These are phyloP conservation scores for Tolypocladium cylindrosporum DNA, from an alignment of 2,329 filamentous ascomycete genomes.

Conservation along the genomic window DNA sequence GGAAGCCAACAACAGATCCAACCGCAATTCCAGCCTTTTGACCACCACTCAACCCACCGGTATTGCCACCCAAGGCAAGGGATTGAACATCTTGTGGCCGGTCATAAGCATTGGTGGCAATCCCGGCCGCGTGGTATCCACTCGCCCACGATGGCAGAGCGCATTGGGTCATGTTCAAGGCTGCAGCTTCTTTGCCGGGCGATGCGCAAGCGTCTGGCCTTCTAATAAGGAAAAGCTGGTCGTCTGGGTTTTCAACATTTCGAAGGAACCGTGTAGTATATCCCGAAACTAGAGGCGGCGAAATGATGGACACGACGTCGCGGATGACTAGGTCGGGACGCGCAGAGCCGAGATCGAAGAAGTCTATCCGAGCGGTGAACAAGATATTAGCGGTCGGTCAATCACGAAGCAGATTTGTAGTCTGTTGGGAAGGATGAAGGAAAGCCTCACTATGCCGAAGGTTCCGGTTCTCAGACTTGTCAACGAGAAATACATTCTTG, in stretches of 20 bases:
- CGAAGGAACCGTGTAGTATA: background rate
- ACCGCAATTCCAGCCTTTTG: background rate
- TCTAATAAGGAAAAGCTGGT: background rate
- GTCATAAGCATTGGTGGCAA: background rate
- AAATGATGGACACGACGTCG: constrained; percentile 1
- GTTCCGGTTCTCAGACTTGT: constrained; percentile 4
- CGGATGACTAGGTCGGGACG: constrained; percentile 2
- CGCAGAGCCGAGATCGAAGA: constrained; percentile 3
- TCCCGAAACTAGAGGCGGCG: background rate
- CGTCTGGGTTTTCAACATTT: background rate
- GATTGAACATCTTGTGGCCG: background rate
- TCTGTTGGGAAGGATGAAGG: too few species aligned
- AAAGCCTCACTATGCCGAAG: constrained; percentile 3
- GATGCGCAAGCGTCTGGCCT: background rate
- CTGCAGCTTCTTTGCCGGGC: background rate
- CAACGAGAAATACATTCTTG: constrained; percentile 3
- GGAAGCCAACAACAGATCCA: background rate
- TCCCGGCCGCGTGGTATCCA: background rate
- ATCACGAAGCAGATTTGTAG: too few species aligned
- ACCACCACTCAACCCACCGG: background rate
- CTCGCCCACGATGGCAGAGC: background rate
- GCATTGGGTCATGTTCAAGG: background rate
- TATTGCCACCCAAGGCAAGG: background rate
- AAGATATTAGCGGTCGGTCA: too few species aligned
- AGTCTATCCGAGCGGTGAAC: background rate